Evolutionary conservation across 768 basidiomycete genomes (phyloP).

Genomic region (Leccinum variicolor): DNA sequence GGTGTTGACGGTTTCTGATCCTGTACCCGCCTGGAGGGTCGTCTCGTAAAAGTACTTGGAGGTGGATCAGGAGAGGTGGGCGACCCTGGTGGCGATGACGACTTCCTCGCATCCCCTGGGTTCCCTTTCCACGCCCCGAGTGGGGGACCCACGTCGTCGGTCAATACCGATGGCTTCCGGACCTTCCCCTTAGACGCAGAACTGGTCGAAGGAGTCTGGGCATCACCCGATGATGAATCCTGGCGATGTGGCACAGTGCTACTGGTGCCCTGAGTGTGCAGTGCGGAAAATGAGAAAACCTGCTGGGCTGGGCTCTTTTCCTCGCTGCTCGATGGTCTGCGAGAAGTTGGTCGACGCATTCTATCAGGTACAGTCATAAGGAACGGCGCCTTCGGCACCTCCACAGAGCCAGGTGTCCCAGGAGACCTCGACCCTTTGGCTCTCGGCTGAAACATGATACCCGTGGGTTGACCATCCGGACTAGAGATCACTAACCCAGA

Average conservation of each 20-base stretch:
- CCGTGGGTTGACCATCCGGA: constrained; percentile 91
- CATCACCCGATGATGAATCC: constrained; percentile 23
- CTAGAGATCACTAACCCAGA: constrained; percentile 89
- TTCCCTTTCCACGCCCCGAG: constrained; percentile 25
- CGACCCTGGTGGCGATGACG: constrained; percentile 33
- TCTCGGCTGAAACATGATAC: constrained; percentile 91
- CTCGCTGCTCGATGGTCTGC: constrained; percentile 26
- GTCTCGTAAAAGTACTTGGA: constrained; percentile 23
- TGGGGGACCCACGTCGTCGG: constrained; percentile 21
- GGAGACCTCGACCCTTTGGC: constrained; percentile 36
- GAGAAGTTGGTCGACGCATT: constrained; percentile 24
- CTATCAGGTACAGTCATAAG: constrained; percentile 28
- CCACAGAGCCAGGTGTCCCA: constrained; percentile 37
- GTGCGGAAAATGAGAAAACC: constrained; percentile 27
- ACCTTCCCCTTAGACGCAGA: constrained; percentile 21
- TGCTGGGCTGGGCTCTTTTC: constrained; percentile 26
- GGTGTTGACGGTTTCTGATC: constrained; percentile 28
- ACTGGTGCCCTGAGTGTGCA: constrained; percentile 20
- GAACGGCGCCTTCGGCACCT: constrained; percentile 43
- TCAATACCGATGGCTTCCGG: constrained; percentile 30
- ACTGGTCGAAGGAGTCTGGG: constrained; percentile 2
- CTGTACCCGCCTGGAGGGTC: constrained; percentile 31
- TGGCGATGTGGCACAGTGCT: constrained; percentile 18
- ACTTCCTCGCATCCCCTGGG: constrained; percentile 29
- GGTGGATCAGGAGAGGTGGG: constrained; percentile 27